Evolutionary conservation across 2,329 filamentous ascomycete genomes (phyloP).

Genomic region (Fonsecaea monophora): DNA sequence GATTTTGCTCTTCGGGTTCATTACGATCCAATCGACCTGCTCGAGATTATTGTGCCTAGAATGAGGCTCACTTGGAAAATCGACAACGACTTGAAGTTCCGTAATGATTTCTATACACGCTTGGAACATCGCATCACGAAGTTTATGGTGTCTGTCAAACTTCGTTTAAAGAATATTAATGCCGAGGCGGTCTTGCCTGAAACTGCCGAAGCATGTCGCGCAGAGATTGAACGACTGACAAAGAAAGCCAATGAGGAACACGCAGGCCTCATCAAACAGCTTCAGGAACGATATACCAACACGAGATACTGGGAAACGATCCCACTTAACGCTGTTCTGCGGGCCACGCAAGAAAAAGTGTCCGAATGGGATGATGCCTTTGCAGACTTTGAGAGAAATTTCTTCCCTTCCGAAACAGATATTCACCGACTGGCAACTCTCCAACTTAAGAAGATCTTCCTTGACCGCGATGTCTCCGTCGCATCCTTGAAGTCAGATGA

Average conservation of each 20-base stretch:
- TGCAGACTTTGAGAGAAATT: conserved; percentile 87
- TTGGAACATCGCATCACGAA: conserved; percentile 81
- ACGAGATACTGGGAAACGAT: conserved; percentile 98
- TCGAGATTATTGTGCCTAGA: conserved; percentile 92
- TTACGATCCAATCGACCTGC: conserved; percentile 88
- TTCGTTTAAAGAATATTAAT: conserved; percentile 84
- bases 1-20: conserved; percentile 87
- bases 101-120: conserved; percentile 86
- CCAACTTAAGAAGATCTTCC: conserved; percentile 92
- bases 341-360: conserved; percentile 90
- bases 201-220: conserved; percentile 79
- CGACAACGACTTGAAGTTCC: conserved; percentile 87
- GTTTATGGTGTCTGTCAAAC: conserved; percentile 87
- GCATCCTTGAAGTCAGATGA: conserved; percentile 75
- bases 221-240: conserved; percentile 78
- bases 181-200: conserved; percentile 89
- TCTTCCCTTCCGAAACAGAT: conserved; percentile 93
- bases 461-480: conserved; percentile 81
- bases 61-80: conserved; percentile 97
- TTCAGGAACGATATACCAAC: conserved; percentile 89
- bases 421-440: conserved; percentile 89
- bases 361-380: conserved; percentile 93
- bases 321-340: conserved; percentile 85
- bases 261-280: conserved; percentile 71
- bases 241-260: conserved; percentile 87